These are phyloP conservation scores for Rauvolfia tetraphylla DNA, from an alignment of 257 asterid genomes.

Conservation along the genomic window DNA sequence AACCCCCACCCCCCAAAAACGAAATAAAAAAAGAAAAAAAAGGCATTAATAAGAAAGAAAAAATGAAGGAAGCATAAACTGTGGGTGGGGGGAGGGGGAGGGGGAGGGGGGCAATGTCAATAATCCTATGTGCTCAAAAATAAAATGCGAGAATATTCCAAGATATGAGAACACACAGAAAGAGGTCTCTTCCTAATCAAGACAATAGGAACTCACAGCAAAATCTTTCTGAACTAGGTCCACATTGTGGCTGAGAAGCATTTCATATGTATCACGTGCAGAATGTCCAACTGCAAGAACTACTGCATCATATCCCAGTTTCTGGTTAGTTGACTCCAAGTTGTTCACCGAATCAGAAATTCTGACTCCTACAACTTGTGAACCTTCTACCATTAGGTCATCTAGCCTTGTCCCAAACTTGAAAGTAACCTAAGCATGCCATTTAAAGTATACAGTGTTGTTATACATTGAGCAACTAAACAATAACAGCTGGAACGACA, in stretches of 20 bases:
- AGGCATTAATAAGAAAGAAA: no score
- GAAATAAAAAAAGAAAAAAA: no score
- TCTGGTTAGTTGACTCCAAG: conserved; percentile 29
- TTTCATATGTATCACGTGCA: conserved; percentile 83
- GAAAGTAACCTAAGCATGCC: conserved; percentile 59
- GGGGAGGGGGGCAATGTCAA: no score
- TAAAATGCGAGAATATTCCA: background rate
- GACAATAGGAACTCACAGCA: conserved; percentile 54
- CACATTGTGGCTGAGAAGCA: conserved; percentile 84
- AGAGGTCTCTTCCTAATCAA: background rate
- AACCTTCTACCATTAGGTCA: conserved; percentile 70
- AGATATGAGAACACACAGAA: background rate
- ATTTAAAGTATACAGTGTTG: conserved; percentile 15
- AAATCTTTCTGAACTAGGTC: conserved; percentile 73
- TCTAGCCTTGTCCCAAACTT: conserved; percentile 86
- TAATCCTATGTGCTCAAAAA: background rate
- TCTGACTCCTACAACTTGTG: conserved; percentile 62
- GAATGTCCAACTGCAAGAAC: conserved; percentile 98
- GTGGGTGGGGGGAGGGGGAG: no score
- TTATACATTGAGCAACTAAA: background rate
- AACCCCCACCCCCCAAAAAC: no score
- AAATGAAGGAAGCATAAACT: no score
- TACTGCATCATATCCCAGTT: conserved; percentile 70
- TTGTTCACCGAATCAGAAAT: conserved; percentile 53
- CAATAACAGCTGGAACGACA: conserved; percentile 8